Conservation (phyloP, 2,329 filamentous ascomycete genomes). For the Thyridium curvatum region DNA sequence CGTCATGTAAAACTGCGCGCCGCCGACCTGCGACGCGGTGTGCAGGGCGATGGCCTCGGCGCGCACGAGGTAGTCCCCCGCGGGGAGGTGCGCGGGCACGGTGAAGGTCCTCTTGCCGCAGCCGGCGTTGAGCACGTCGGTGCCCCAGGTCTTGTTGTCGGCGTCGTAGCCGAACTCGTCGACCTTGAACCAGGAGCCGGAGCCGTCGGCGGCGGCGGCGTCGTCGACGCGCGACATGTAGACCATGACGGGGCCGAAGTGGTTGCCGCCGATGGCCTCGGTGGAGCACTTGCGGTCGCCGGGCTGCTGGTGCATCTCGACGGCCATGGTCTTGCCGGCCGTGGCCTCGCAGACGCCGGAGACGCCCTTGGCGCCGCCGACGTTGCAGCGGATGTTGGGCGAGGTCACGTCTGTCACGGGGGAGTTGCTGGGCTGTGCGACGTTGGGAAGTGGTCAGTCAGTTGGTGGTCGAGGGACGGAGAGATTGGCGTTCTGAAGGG, state of each 20-base stretch:
- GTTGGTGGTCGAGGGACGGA: constrained; percentile 21
- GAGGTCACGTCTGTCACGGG: constrained; percentile 38
- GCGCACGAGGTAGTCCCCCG: constrained; percentile 36
- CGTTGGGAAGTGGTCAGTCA: constrained; percentile 40
- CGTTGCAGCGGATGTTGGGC: constrained; percentile 33
- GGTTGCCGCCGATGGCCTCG: constrained; percentile 46
- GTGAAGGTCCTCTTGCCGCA: constrained; percentile 27
- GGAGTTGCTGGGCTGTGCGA: constrained; percentile 34
- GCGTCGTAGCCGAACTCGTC: constrained; percentile 41
- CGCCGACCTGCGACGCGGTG: constrained; percentile 18
- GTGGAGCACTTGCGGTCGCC: constrained; percentile 35
- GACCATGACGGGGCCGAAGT: constrained; percentile 47
- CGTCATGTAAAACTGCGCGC: constrained; percentile 17
- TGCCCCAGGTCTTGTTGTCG: constrained; percentile 36
- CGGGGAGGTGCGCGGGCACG: constrained; percentile 30
- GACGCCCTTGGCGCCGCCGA: constrained; percentile 22
- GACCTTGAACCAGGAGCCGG: constrained; percentile 45
- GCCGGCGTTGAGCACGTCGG: constrained; percentile 17
- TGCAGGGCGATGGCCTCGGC: constrained; percentile 39
- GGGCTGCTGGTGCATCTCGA: constrained; percentile 44
- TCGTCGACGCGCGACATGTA: constrained; percentile 45
- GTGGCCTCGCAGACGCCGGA: constrained; percentile 20
- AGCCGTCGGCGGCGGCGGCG: constrained; percentile 35
- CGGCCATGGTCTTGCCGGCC: constrained; percentile 38
- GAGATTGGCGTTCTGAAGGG: neutral